Percentiles rank a stretch among this genome's conserved stretches.
Evolutionary conservation across 2,329 filamentous ascomycete genomes (phyloP).

Genomic region (Fusarium burgessii): DNA sequence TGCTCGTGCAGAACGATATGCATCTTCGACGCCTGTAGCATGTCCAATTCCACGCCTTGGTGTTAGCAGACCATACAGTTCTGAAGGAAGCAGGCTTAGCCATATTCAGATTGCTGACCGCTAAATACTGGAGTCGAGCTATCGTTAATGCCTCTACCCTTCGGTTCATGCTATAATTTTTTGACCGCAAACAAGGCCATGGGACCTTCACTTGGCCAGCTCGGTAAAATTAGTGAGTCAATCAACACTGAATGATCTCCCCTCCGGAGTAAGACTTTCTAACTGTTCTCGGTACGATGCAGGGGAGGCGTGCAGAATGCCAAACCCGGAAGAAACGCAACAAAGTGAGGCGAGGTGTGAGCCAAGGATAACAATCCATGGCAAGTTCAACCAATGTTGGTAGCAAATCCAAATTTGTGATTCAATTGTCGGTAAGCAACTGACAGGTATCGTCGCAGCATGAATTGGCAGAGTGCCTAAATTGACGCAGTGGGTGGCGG

Average conservation of each 20-base stretch:
- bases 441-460: not conserved
- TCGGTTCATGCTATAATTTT: slow-evolving; percentile 1
- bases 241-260: not conserved
- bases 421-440: slow-evolving; percentile 23
- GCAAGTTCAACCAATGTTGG: not conserved
- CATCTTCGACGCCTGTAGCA: slow-evolving; percentile 20
- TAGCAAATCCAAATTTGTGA: not conserved
- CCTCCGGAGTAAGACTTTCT: not conserved
- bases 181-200: not conserved
- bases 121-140: slow-evolving; percentile 12
- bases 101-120: slow-evolving; percentile 30
- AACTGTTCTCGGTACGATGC: not conserved
- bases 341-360: not conserved
- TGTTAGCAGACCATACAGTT: slow-evolving; percentile 4
- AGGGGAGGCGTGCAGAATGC: not conserved
- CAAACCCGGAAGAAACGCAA: not conserved
- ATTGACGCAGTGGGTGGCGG: slow-evolving; percentile 13
- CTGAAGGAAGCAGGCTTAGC: slow-evolving; percentile 26
- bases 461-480: slow-evolving; percentile 3
- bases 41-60: slow-evolving; percentile 18
- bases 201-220: not conserved
- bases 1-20: slow-evolving; percentile 28
- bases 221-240: not conserved
- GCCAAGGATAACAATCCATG: slow-evolving; percentile 1
- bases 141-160: not conserved